Base-by-base conservation (phyloP, 176 grass and related monocot species). In the Poa pratensis region DNA sequence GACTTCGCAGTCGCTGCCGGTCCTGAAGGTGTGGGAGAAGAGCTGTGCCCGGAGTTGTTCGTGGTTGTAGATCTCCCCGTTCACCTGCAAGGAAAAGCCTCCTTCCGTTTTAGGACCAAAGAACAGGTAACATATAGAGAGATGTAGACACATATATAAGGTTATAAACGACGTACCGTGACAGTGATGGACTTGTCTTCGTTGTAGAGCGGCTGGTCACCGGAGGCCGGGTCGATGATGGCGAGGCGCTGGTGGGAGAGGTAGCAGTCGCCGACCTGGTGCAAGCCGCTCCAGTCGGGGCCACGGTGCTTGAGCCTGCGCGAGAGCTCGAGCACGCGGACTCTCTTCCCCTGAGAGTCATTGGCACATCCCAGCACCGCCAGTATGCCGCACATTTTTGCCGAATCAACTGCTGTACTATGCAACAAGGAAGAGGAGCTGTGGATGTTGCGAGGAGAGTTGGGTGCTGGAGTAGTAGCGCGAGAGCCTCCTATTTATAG, bases 11-110 rank as follows among this genome's bases (percentile, higher is more conserved):
- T 97, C 92, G 50, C 95, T 97, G 26, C 95, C 95, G 0, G 95
- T 97, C 76, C 95, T 87, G 83, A 97, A 94, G 4, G 48, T 90
- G 87, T 97, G 90, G 17, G 85, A 11, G 6, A 88, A 5, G 82
- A 97, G 84, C 0, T 43, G 18, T 15, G 48, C 54, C 68, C 92
- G 77, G 43, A 97, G 76, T 11, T 90, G 66, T 79, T 85, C 81
- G 75, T 97, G 92, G 76, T 97, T 97, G 89, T 97, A 97, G 80
- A 97, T 94, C 82, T 97, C 92, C 32, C 92, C 95, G 55, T 97
- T 97, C 71, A 92, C 89, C 92, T 91, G 40, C 48, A 40, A 57
- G n/a, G 23, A 65, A n/a, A 42, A 52, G 69, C 48, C 5, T 53
- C 46, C 32, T 65, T 65, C 26, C 60, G 2, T 54, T 53, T 75